Evolutionary conservation across 1,139 yeast species (phyloP).

Genomic region (Yamadazyma triangularis): DNA sequence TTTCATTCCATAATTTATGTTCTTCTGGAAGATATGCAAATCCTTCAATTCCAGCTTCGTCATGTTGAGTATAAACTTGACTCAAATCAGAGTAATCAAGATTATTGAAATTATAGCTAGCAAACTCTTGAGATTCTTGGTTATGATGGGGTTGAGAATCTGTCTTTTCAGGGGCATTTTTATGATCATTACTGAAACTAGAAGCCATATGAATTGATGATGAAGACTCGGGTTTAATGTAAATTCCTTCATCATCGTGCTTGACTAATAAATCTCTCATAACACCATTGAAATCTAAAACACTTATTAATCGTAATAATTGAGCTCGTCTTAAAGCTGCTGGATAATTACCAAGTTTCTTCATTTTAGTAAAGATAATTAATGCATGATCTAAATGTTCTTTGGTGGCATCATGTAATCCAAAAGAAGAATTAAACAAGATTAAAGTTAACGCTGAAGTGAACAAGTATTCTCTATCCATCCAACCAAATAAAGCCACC

Average conservation of each 20-base stretch:
- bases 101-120: slow-evolving; percentile 15
- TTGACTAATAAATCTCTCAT: slow-evolving; percentile 54
- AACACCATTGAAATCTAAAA: slow-evolving; percentile 64
- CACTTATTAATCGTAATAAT: slow-evolving; percentile 56
- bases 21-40: slow-evolving; percentile 46
- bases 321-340: slow-evolving; percentile 75
- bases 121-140: background rate
- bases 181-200: background rate
- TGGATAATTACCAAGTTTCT: slow-evolving; percentile 71
- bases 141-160: background rate
- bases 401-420: slow-evolving; percentile 72
- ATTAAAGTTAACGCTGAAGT: slow-evolving; percentile 77
- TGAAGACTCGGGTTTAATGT: background rate
- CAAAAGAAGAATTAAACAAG: slow-evolving; percentile 76
- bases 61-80: slow-evolving; percentile 30
- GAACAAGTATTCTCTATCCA: slow-evolving; percentile 83
- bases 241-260: slow-evolving; percentile 47
- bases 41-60: slow-evolving; percentile 43
- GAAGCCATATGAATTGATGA: background rate
- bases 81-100: slow-evolving; percentile 14
- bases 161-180: too few species aligned
- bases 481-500: slow-evolving; percentile 83
- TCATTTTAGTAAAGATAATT: slow-evolving; percentile 67
- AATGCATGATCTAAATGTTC: slow-evolving; percentile 74
- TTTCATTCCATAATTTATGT: slow-evolving; percentile 68